Percentiles rank a stretch among this genome's conserved stretches.
Conservation (phyloP, 257 asterid genomes). For the Buddleja alternifolia region DNA sequence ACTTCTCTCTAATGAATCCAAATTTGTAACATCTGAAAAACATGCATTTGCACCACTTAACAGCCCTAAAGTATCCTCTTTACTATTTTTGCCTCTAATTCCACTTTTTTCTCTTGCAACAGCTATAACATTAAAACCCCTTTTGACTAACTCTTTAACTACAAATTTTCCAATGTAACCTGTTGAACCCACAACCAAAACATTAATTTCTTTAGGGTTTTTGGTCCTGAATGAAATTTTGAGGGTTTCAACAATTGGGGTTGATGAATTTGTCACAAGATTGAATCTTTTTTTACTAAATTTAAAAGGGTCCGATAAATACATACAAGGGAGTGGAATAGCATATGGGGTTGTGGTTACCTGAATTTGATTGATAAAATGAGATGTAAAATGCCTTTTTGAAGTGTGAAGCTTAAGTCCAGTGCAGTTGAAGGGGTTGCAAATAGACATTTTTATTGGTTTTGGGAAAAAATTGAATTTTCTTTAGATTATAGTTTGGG, state of each 20-base stretch:
- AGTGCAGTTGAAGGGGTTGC: slow-evolving; percentile 52
- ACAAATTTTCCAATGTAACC: slow-evolving; percentile 94
- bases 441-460: slow-evolving; percentile 60
- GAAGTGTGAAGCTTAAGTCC: slow-evolving; percentile 46
- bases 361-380: slow-evolving; percentile 48
- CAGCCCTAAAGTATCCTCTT: slow-evolving; percentile 61
- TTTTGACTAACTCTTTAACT: slow-evolving; percentile 65
- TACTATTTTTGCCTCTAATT: slow-evolving; percentile 62
- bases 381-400: slow-evolving; percentile 42
- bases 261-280: slow-evolving; percentile 43
- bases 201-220: slow-evolving; percentile 66
- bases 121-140: slow-evolving; percentile 89
- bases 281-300: slow-evolving; percentile 42
- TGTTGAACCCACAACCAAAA: slow-evolving; percentile 88
- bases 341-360: slow-evolving; percentile 46
- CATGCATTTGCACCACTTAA: slow-evolving; percentile 70
- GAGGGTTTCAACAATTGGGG: slow-evolving; percentile 46
- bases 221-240: slow-evolving; percentile 64
- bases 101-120: slow-evolving; percentile 90
- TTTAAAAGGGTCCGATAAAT: slow-evolving; percentile 35
- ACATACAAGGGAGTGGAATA: slow-evolving; percentile 44
- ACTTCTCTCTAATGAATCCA: slow-evolving; percentile 60
- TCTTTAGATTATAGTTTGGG: slow-evolving; percentile 24
- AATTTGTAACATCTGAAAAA: slow-evolving; percentile 77
- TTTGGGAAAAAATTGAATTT: slow-evolving; percentile 34